Conservation (phyloP, 495 filamentous ascomycete species). For the Aspergillus wentii region DNA sequence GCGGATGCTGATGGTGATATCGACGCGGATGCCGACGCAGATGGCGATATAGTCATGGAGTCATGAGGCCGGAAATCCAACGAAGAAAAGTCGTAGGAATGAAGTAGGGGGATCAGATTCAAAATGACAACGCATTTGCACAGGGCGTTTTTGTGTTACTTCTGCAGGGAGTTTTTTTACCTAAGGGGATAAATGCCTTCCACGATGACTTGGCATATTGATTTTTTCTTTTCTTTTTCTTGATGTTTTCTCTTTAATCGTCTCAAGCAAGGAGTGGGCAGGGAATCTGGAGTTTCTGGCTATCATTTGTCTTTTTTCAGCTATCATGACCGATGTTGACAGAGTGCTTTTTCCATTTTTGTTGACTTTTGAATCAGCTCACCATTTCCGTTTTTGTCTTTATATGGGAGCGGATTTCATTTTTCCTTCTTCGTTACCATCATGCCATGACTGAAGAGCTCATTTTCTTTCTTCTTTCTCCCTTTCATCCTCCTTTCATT, state of each 20-base stretch:
- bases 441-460: neutral
- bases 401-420: neutral
- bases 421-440: neutral
- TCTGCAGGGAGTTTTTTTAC: slow-evolving; percentile 8
- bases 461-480: slow-evolving; percentile 1
- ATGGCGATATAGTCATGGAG: slow-evolving; percentile 36
- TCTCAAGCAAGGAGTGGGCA: slow-evolving; percentile 34
- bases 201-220: slow-evolving; percentile 7
- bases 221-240: slow-evolving; percentile 2
- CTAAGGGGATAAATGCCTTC: neutral
- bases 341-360: neutral
- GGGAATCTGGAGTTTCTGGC: slow-evolving; percentile 21
- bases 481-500: neutral
- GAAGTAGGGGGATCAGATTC: no score
- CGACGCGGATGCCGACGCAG: slow-evolving; percentile 30
- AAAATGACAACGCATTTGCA: slow-evolving; percentile 19
- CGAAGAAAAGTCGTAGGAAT: slow-evolving; percentile 2
- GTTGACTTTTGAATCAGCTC: no score
- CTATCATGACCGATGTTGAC: no score
- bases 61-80: slow-evolving; percentile 17
- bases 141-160: slow-evolving; percentile 14
- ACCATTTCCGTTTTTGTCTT: neutral
- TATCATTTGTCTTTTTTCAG: neutral
- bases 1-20: no score
- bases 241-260: slow-evolving; percentile 16